phyloP scores from a whole-genome alignment of 768 basidiomycete genomes.

The Boletales sp. region DNA sequence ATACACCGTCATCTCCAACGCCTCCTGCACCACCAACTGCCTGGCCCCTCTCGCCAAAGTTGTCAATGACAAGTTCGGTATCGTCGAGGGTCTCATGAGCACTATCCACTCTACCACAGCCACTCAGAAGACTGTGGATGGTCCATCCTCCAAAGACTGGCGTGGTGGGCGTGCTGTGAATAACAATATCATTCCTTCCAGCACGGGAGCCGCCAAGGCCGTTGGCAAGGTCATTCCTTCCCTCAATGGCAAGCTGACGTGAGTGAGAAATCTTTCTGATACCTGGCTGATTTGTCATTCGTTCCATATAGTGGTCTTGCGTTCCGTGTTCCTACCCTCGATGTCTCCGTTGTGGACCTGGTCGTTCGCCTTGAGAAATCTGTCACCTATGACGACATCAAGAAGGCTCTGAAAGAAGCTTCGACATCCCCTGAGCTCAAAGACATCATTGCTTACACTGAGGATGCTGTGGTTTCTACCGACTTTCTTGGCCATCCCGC shows the following conservation, averaged over 20 bases:
- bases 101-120: conserved; percentile 97
- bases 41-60: conserved; percentile 99
- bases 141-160: conserved; percentile 95
- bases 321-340: conserved; percentile 95
- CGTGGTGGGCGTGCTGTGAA: conserved; percentile 93
- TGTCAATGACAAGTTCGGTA: conserved; percentile 94
- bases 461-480: conserved; percentile 89
- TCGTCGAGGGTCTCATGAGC: conserved; percentile 97
- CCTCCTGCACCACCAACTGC: conserved; percentile 99
- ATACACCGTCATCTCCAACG: conserved; percentile 94
- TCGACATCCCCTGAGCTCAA: conserved; percentile 57
- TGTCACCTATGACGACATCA: conserved; percentile 89
- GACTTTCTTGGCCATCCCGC: conserved; percentile 80
- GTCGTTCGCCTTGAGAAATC: conserved; percentile 87
- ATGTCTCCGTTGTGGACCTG: conserved; percentile 98
- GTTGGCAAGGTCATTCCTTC: conserved; percentile 96
- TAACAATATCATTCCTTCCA: conserved; percentile 99
- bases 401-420: conserved; percentile 76
- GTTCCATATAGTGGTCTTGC: conserved; percentile 64
- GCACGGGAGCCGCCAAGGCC: conserved; percentile 98
- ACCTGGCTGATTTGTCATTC: background rate
- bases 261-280: conserved; percentile 25
- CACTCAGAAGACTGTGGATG: conserved; percentile 93
- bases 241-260: conserved; percentile 98
- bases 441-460: conserved; percentile 86